phyloP scores from a whole-genome alignment of 169 alveolate genomes.

The Plasmodium inui region DNA sequence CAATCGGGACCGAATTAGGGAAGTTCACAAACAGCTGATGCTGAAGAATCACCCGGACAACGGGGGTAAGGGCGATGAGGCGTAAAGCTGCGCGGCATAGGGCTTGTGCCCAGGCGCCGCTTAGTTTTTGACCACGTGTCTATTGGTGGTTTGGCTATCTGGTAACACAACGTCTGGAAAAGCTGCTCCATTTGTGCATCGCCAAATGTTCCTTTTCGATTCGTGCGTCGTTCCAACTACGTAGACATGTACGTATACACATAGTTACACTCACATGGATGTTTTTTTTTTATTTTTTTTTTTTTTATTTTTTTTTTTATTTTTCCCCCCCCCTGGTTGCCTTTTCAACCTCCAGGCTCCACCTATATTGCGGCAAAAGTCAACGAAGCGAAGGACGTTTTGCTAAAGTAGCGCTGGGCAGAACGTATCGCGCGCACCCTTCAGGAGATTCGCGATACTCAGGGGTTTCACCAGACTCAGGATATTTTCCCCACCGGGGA shows the following conservation, averaged over 20 bases:
- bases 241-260: not conserved
- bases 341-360: conserved; percentile 80
- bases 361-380: conserved; percentile 93
- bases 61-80: conserved; percentile 82
- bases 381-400: conserved; percentile 90
- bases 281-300: conserved; percentile 8
- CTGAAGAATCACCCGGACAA: conserved; percentile 92
- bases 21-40: conserved; percentile 90
- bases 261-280: not conserved
- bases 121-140: not conserved
- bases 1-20: conserved; percentile 85
- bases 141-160: not conserved
- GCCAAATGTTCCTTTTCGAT: not conserved
- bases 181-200: not conserved
- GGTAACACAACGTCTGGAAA: not conserved
- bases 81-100: not conserved
- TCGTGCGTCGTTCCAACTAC: not conserved
- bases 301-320: conserved; percentile 12
- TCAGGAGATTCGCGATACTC: not conserved
- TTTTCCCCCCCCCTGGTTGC: not conserved
- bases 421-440: not conserved
- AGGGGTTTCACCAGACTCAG: not conserved
- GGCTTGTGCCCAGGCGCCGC: not conserved
- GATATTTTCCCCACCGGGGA: not conserved
- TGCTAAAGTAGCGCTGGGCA: conserved; percentile 73